Base-by-base conservation (phyloP, 805 yeast species). In the Metschnikowia borealis region DNA sequence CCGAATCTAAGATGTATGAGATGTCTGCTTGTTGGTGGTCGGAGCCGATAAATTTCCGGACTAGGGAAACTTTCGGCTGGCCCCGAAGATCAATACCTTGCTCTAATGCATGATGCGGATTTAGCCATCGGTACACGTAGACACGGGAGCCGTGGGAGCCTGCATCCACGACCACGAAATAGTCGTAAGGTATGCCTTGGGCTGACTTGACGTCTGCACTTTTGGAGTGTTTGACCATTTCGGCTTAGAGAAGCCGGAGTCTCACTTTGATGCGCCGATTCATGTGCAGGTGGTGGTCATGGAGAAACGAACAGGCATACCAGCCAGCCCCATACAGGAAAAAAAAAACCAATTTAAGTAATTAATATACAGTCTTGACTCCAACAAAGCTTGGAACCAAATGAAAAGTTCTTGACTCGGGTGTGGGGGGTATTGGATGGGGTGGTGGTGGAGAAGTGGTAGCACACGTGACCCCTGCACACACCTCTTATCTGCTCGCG, bases 71-170 rank as follows among this genome's bases (percentile, higher is more conserved):
- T 10, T 39, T 38, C 11, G 49, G 50, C 13, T 39, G 45, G 3
- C n/a, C 17, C 11, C 38, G 29, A 2, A 64, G 50, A 38, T 63
- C 60, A 6, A 55, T 11, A 0, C 61, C 61, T 2, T 64, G 52
- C 13, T 57, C 54, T 20, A 70, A 52, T 5, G 70, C 68, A 31
- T 57, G 54, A 7, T 58, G 52, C 0, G 80, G 73, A 47, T 77
- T 75, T 38, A 70, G 62, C 82, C 83, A 84, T 49, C 77, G 72
- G 64, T 83, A 83, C 1, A 83, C 73, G 56, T 73, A 81, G 0
- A 83, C 86, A 17, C 88, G 62, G 0, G 86, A 78, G 0, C 88
- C 88, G 50, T 75, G 81, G 2, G 87, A 81, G 0, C 89, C 88
- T 1, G 87, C 80, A 62, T 83, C 89, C 2, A 83, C 76, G 4